A percentile compares a stretch with the other conserved stretches of the same genome.
Evolutionary conservation across 768 basidiomycete species (phyloP).

Genomic region (Tephrocybe sp.): DNA sequence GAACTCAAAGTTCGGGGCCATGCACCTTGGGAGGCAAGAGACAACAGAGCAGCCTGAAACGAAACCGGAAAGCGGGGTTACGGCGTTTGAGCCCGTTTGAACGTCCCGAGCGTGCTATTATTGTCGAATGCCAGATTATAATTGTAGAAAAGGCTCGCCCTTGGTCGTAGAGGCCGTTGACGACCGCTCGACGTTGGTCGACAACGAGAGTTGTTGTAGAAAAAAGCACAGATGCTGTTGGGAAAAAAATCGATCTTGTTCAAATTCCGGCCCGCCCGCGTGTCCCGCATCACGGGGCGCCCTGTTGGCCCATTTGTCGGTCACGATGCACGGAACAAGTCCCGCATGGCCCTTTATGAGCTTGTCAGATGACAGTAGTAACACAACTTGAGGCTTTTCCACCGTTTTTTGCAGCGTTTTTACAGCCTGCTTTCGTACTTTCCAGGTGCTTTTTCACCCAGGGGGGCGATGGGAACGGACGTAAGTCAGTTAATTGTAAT

Average conservation of each 20-base stretch:
- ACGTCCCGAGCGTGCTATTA: neutral
- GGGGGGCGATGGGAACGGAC: constrained; percentile 4
- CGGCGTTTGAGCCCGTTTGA: constrained; percentile 8
- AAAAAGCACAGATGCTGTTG: constrained; percentile 8
- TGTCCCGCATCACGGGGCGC: constrained; percentile 10
- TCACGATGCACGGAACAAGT: constrained; percentile 9
- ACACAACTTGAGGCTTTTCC: too few species aligned
- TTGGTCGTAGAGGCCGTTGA: constrained; percentile 2
- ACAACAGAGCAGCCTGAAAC: constrained; percentile 10
- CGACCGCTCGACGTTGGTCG: constrained; percentile 3
- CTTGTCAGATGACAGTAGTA: constrained; percentile 11
- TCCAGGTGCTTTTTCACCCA: neutral
- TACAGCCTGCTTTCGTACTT: neutral
- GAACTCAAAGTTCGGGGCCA: constrained; percentile 34
- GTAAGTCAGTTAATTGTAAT: neutral
- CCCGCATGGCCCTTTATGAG: constrained; percentile 1
- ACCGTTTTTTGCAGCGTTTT: neutral
- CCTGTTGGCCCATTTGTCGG: constrained; percentile 4
- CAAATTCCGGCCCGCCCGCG: constrained; percentile 12
- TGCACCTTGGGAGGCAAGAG: constrained; percentile 1
- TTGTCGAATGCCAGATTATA: neutral
- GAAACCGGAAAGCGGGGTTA: constrained; percentile 12
- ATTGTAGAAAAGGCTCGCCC: neutral
- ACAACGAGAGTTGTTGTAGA: constrained; percentile 2
- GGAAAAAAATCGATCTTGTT: constrained; percentile 17